Evolutionary conservation across 495 filamentous ascomycete genomes (phyloP).

Genomic region (Melanomma pulvis-pyrius): DNA sequence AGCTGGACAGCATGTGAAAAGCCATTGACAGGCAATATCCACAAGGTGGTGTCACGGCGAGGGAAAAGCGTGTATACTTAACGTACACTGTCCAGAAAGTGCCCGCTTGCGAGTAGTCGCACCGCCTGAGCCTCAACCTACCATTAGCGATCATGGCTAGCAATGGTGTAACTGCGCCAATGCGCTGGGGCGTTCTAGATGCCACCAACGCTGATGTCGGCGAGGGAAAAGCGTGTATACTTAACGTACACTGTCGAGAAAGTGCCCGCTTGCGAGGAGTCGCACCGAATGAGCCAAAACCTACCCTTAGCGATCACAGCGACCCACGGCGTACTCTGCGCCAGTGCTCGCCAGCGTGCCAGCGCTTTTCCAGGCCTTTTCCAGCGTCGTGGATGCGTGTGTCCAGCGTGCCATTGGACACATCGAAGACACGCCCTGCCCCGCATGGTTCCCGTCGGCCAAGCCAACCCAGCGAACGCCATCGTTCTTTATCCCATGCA

Average conservation of each 20-base stretch:
- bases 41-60: conserved; percentile 12
- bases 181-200: neutral
- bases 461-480: neutral
- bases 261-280: conserved; percentile 27
- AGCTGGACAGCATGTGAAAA: neutral
- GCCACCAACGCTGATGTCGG: too few relatives aligned
- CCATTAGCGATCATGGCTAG: conserved; percentile 26
- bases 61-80: conserved; percentile 35
- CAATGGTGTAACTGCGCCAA: neutral
- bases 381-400: too few relatives aligned
- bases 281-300: conserved; percentile 21
- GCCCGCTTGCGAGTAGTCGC: conserved; percentile 23
- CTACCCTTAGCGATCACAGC: conserved; percentile 31
- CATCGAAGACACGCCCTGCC: too few relatives aligned
- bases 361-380: too few relatives aligned
- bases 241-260: conserved; percentile 34
- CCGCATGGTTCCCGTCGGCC: neutral
- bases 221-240: conserved; percentile 33
- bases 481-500: neutral
- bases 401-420: too few relatives aligned
- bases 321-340: neutral
- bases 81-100: conserved; percentile 31
- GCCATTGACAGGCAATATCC: conserved; percentile 13
- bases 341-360: neutral
- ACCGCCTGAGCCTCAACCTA: conserved; percentile 29